Base-by-base conservation (phyloP, 805 yeast species). In the Saccharomycopsis vini region DNA sequence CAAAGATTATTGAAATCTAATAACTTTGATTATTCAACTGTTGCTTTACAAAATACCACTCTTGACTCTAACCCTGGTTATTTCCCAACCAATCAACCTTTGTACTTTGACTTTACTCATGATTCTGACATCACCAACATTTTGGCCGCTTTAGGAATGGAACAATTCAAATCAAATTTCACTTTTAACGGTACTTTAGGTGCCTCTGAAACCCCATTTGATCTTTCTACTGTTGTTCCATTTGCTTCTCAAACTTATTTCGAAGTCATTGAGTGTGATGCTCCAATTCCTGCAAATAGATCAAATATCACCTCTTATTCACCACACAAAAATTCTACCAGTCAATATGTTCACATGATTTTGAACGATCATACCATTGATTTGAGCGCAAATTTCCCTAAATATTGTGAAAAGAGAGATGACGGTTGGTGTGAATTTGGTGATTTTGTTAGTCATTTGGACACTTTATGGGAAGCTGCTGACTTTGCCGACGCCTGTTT, bases 21-120 rank as follows among this genome's bases (percentile, higher is more conserved):
- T 34, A 66, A 75, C 5, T 63, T 77, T 49, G 62, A 68, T n/a
- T 65, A 72, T 46, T 63, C 79, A 50, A 60, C 66, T 47, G 69
- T 71, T 43, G 72, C 73, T 30, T 55, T 57, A 7, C 71, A 69
- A 47, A 79, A 75, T 52, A 60, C 66, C 10, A 69, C 73, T 4
- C 52, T 62, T 7, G 59, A 58, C 42, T 28, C 45, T 39, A 39
- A 42, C 44, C 50, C 54, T 12, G 55, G 40, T 18, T 54, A 58
- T 9, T 64, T 67, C 56, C 72, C 72, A 18, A 50, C 60, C 20
- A 69, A 64, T 47, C 73, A 59, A 56, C 70, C 72, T 44, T 65
- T 82, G 38, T 79, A 80, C 68, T 67, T 82, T 52, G 81, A 77
- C 51, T 80, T 84, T 64, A 69, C 85, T 13, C 95, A 86, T 56